These are phyloP conservation scores for Coelastrella sp. DNA, from an alignment of 139 green algal genomes.

Conservation along the genomic window DNA sequence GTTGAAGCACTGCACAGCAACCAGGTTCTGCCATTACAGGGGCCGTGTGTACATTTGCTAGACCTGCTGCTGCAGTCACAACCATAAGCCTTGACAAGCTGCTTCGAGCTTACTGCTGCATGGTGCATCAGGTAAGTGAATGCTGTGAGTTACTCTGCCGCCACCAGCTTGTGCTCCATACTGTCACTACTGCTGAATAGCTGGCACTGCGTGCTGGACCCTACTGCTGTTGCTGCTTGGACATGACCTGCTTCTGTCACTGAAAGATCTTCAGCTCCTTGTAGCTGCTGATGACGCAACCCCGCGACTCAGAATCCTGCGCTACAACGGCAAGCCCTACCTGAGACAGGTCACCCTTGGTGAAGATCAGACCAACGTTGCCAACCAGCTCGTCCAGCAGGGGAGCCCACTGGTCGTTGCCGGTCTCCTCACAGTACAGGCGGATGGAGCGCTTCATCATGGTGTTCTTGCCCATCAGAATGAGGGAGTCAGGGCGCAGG, in stretches of 20 bases:
- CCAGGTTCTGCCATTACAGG: constrained; percentile 45
- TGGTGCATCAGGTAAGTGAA: too few relatives aligned
- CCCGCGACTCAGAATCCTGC: background rate
- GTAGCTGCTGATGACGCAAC: background rate
- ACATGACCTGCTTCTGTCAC: too few relatives aligned
- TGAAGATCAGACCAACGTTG: constrained; percentile 99
- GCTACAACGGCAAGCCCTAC: constrained; percentile 5
- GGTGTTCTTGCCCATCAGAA: constrained; percentile 99
- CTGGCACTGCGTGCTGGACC: too few relatives aligned
- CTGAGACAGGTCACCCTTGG: constrained; percentile 81
- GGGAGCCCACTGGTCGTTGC: constrained; percentile 88
- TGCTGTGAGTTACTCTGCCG: too few relatives aligned
- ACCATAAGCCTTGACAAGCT: background rate
- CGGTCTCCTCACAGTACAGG: constrained; percentile 93
- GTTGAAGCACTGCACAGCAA: constrained; percentile 2
- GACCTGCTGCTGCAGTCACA: background rate
- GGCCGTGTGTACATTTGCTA: background rate
- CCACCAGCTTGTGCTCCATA: too few relatives aligned
- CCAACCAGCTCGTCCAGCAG: constrained; percentile 93
- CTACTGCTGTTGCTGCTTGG: too few relatives aligned
- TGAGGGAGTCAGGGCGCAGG: constrained; percentile 87
- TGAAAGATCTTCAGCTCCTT: too few relatives aligned
- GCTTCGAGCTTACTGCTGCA: background rate
- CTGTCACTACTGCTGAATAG: too few relatives aligned
- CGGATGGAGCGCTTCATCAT: constrained; percentile 98